Conservation (phyloP, 306 rosid genomes). For the Parietaria judaica region DNA sequence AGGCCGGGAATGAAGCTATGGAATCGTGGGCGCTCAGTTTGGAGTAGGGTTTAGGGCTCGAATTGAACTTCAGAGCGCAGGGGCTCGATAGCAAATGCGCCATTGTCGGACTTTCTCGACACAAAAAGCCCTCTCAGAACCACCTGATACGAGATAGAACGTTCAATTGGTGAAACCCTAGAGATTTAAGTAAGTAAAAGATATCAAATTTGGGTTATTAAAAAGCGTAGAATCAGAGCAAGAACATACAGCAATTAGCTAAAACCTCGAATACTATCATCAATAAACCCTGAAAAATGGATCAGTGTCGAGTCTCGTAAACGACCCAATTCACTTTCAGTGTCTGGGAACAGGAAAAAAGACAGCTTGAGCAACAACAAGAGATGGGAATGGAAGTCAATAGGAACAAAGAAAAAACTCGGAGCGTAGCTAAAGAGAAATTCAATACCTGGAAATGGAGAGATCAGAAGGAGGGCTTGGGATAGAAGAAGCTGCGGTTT, state of each 20-base stretch:
- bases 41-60: slow-evolving; percentile 41
- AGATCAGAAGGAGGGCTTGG: neutral
- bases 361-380: neutral
- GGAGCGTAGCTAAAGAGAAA: neutral
- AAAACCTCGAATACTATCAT: too few species aligned
- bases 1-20: slow-evolving; percentile 31
- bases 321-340: neutral
- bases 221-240: neutral
- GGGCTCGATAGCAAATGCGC: slow-evolving; percentile 74
- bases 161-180: neutral
- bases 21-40: slow-evolving; percentile 28
- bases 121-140: slow-evolving; percentile 10
- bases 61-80: slow-evolving; percentile 40
- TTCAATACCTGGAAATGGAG: neutral
- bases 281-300: too few species aligned
- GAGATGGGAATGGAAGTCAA: neutral
- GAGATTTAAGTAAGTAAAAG: neutral
- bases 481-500: neutral
- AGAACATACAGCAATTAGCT: neutral
- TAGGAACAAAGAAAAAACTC: neutral
- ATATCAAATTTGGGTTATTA: neutral
- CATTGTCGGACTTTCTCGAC: slow-evolving; percentile 33
- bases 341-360: neutral
- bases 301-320: too few species aligned
- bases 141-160: slow-evolving; percentile 27